Evolutionary conservation across 1,284 basidiomycete genomes (phyloP).

Genomic region (Puccinia polysora): DNA sequence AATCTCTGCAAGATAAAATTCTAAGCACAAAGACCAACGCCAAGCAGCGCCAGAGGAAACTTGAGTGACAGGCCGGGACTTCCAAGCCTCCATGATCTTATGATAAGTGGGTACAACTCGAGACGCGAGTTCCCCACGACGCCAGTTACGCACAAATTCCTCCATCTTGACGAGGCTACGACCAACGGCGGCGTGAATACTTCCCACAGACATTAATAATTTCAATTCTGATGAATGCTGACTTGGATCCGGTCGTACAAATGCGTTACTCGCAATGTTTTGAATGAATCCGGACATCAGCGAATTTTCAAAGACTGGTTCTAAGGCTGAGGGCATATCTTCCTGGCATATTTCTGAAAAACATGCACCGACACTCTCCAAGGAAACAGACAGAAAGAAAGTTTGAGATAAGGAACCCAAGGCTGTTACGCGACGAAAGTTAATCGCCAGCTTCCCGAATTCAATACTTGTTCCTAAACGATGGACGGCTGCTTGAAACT

Average conservation of each 20-base stretch:
- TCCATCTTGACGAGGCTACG: conserved; percentile 33
- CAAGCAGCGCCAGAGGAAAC: conserved; percentile 2
- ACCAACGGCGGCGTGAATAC: conserved; percentile 16
- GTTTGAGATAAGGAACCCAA: not conserved
- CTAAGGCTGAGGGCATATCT: not conserved
- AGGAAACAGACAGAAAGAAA: conserved; percentile 1
- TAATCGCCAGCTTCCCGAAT: conserved; percentile 3
- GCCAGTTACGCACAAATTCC: conserved; percentile 28
- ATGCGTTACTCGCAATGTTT: conserved; percentile 13
- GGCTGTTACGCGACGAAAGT: not conserved
- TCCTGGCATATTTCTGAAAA: conserved; percentile 11
- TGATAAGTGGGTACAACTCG: conserved; percentile 29
- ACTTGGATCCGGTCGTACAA: not conserved
- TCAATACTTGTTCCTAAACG: conserved; percentile 14
- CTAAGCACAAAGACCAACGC: conserved; percentile 9
- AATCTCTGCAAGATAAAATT: conserved; percentile 14
- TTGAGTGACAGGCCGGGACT: not conserved
- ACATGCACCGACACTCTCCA: conserved; percentile 15
- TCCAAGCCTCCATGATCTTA: conserved; percentile 23
- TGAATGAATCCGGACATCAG: conserved; percentile 10
- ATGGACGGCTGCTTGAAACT: conserved; percentile 21
- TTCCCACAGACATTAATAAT: conserved; percentile 1
- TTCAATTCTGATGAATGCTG: not conserved
- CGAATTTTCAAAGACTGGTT: conserved; percentile 15
- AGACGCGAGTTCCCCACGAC: conserved; percentile 19